Evolutionary conservation across 805 yeast genomes (phyloP).

Genomic region (Nadsonia fulvescens): DNA sequence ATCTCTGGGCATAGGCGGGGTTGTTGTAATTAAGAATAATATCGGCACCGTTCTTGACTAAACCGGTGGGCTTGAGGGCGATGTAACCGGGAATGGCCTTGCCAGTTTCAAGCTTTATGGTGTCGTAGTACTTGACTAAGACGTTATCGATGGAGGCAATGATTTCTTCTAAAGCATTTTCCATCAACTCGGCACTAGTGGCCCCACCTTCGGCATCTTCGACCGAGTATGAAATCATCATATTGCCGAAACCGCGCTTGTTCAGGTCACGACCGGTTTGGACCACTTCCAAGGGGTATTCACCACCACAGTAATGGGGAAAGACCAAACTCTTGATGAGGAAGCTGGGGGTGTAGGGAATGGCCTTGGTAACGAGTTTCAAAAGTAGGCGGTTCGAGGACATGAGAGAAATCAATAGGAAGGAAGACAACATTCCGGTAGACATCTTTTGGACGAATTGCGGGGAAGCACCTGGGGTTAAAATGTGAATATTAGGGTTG

Average conservation of each 20-base stretch:
- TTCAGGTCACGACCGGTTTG: slow-evolving; percentile 50
- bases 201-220: slow-evolving; percentile 72
- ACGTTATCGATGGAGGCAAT: slow-evolving; percentile 48
- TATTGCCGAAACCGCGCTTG: slow-evolving; percentile 66
- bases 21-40: slow-evolving; percentile 44
- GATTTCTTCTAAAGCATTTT: slow-evolving; percentile 18
- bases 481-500: no score
- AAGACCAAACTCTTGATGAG: slow-evolving; percentile 57
- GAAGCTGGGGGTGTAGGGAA: slow-evolving; percentile 37
- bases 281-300: slow-evolving; percentile 48
- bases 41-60: slow-evolving; percentile 57
- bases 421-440: slow-evolving; percentile 14
- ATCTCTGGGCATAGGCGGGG: slow-evolving; percentile 31
- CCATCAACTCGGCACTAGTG: slow-evolving; percentile 18
- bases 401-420: slow-evolving; percentile 16
- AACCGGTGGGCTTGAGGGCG: slow-evolving; percentile 86
- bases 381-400: slow-evolving; percentile 18
- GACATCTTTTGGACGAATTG: no score
- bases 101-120: slow-evolving; percentile 14
- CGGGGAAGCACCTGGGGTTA: no score
- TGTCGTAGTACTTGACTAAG: slow-evolving; percentile 37
- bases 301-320: slow-evolving; percentile 84
- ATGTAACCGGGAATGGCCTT: slow-evolving; percentile 59
- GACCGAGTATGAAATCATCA: slow-evolving; percentile 88
- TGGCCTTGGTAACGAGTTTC: slow-evolving; percentile 15